Evolutionary conservation across 768 basidiomycete genomes (phyloP), one percentile per base, ranked within the genome.

Genomic region (Boletus sp.): DNA sequence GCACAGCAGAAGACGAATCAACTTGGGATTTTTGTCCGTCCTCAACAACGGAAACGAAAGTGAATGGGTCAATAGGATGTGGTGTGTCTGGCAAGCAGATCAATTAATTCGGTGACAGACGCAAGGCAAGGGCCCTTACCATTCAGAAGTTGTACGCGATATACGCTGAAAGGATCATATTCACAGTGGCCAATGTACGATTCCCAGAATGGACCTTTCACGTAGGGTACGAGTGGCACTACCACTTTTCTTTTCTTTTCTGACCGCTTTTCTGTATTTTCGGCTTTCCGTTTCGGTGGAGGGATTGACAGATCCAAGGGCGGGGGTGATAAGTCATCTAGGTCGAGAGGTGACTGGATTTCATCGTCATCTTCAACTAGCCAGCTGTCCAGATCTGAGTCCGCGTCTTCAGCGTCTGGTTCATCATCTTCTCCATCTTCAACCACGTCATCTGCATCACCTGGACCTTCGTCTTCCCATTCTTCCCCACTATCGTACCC

Each of bases 401-500:
- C 76, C 7, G 73, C 75, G 1, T 79, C 82, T 10, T 75, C 83
- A 9, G 81, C 83, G 10, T 84, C 86, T 5, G 80, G 85, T 14
- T 84, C 87, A 12, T 79, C 86, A 15, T 91, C 90, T 6, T 89
- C 86, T 18, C 65, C 78, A 36, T 75, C 75, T 41, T 77, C 77
- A 7, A 87, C 82, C 53, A 90, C 88, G 48, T 91, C 90, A 49
- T 87, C 92, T 11, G 84, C 90, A 24, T 87, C 92, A 4, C 80
- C 83, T 12, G 77, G 79, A 20, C 86, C 85, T 67, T 94, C 94
- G 55, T 89, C 90, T 60, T 93, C 92, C 97, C 97, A 98, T 64
- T 98, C 97, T 64, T 87, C 93, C 14, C 92, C 96, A 50, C 92
- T 94, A 74, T 99, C 95, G 67, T 95, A 92, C 5, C 83, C 82